Base-by-base conservation (phyloP, 2,329 filamentous ascomycete species). In the Lecanicillium sp. region DNA sequence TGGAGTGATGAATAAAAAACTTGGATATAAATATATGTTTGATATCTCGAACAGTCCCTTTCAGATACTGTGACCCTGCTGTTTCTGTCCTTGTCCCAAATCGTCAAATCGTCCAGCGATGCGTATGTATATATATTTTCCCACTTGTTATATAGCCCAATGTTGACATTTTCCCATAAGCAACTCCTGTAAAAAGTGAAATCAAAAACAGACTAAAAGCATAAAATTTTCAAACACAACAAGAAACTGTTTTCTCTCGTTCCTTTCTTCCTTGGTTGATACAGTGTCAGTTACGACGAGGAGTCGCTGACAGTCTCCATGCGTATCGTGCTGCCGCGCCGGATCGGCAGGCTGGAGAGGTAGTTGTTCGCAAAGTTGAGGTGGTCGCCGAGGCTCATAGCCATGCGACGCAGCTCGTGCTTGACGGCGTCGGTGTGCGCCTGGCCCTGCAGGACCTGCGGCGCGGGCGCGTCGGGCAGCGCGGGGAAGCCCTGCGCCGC, bases 401-500 rank as follows among this genome's bases (percentile, higher is more conserved):
- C 69, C 50, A 81, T 64, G 15, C 71, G 67, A 8, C 75, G 69
- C 52, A 81, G 65, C 54, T 73, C 68, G 49, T 73, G 69, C 36
- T 72, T 72, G 17, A 77, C 72, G 40, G 79, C 77, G 20, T 72
- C 70, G 4, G 67, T 60, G 0, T 73, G 71, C 0, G 75, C 75
- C 26, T 71, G 67, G 2, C 75, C 75, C 57, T 80, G 76, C 67
- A 81, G 73, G 33, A 78, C 75, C 44, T 69, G 67, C 2, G 68
- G 61, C 2, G 73, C 70, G 2, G 77, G 78, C 9, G 73, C 71
- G 2, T 64, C 63, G 4, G 70, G 73, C 20, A 66, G 62, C 2
- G 62, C 66, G 15, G 67, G 70, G 48, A 70, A 56, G 3, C 37
- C n/a, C n/a, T n/a, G n/a, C n/a, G n/a, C n/a, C n/a, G n/a, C 21